Conservation (phyloP, 2,329 filamentous ascomycete genomes). For the Penicillium sp. region DNA sequence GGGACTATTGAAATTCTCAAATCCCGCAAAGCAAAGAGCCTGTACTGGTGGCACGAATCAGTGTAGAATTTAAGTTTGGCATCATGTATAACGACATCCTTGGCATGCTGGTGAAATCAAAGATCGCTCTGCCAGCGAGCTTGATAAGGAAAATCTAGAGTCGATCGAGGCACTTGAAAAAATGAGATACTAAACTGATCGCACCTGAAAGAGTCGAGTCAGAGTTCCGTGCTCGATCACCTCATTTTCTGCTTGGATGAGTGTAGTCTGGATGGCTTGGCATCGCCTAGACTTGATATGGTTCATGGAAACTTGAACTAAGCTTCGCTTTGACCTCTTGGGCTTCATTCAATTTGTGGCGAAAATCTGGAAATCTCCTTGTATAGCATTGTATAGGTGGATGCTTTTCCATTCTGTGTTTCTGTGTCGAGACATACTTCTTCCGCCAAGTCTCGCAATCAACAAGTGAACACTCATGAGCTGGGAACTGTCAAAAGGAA, state of each 20-base stretch:
- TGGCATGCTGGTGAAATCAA: conserved; percentile 23
- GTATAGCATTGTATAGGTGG: too few relatives aligned
- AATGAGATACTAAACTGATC: neutral
- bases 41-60: neutral
- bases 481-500: too few relatives aligned
- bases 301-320: too few relatives aligned
- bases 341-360: too few relatives aligned
- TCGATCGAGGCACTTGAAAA: conserved; percentile 14
- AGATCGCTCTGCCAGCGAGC: conserved; percentile 3
- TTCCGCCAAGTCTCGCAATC: too few relatives aligned
- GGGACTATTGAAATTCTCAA: neutral
- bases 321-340: too few relatives aligned
- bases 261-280: too few relatives aligned
- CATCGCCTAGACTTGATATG: too few relatives aligned
- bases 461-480: too few relatives aligned
- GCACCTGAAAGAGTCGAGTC: neutral
- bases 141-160: conserved; percentile 9
- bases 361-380: too few relatives aligned
- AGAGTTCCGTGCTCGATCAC: conserved; percentile 11
- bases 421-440: too few relatives aligned
- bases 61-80: conserved; percentile 1
- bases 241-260: neutral
- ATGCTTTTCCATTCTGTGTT: too few relatives aligned
- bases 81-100: conserved; percentile 21
- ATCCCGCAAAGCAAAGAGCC: neutral